A percentile compares a stretch with the other conserved stretches of the same genome.
Conservation (phyloP, 2,329 filamentous ascomycete species). For the Botryosphaeria dothidea region DNA sequence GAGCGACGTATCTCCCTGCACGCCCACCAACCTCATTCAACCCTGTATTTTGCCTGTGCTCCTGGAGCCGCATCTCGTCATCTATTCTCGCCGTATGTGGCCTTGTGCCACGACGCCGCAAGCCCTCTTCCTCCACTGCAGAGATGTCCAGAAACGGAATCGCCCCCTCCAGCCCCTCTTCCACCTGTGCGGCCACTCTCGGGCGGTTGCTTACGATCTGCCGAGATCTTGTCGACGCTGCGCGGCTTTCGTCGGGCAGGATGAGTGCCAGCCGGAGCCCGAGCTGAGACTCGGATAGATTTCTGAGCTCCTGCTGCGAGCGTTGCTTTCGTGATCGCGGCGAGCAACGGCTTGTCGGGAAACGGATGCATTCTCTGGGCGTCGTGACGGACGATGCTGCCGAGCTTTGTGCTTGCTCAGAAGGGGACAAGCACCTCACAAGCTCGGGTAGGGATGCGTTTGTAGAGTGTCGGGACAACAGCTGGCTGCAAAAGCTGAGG, state of each 20-base stretch:
- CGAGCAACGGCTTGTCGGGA: not conserved
- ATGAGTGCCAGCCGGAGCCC: not conserved
- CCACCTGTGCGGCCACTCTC: not conserved
- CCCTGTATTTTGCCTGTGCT: too few species aligned
- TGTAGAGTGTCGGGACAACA: not conserved
- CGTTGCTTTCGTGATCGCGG: not conserved
- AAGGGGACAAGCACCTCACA: not conserved
- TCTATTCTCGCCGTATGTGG: not conserved
- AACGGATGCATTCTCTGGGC: not conserved
- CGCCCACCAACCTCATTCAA: not conserved
- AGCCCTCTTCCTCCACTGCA: not conserved
- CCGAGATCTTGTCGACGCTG: not conserved
- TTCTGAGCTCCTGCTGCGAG: not conserved
- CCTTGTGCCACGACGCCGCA: not conserved
- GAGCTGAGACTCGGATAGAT: conserved; percentile 4
- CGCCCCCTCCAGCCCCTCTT: not conserved
- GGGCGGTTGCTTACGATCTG: not conserved
- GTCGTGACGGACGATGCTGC: not conserved
- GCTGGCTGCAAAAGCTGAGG: not conserved
- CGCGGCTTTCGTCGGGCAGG: not conserved
- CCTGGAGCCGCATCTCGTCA: not conserved
- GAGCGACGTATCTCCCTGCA: not conserved
- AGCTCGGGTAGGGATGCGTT: not conserved
- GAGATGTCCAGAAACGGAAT: not conserved
- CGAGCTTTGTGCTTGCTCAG: not conserved